Conservation (phyloP, 1,284 basidiomycete genomes). For the Rhodotorula sp. region DNA sequence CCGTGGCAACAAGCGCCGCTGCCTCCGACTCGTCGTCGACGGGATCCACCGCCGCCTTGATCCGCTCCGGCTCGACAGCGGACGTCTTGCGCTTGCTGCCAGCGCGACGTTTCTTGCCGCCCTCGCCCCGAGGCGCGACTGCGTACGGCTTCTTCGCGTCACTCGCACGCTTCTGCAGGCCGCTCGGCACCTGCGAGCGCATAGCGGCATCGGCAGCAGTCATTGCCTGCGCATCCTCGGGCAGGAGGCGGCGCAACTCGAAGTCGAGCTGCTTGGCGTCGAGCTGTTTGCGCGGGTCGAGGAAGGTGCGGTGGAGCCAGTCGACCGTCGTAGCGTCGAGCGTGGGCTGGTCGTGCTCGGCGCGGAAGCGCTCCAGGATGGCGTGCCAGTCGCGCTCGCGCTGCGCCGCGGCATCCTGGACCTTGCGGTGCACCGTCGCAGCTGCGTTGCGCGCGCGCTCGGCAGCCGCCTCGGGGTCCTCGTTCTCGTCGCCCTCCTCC, state of each 20-base stretch:
- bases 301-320: conserved; percentile 30
- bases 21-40: not conserved
- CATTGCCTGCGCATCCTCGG: not conserved
- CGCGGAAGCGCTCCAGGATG: conserved; percentile 60
- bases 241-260: conserved; percentile 32
- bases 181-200: conserved; percentile 4
- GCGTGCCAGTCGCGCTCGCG: conserved; percentile 65
- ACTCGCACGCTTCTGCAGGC: not conserved
- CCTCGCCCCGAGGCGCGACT: not conserved
- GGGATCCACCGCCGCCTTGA: not conserved
- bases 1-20: not conserved
- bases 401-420: conserved; percentile 38
- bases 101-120: no score
- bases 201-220: not conserved
- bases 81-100: no score
- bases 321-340: conserved; percentile 20
- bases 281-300: conserved; percentile 21
- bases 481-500: conserved; percentile 2
- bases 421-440: conserved; percentile 51
- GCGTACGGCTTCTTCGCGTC: conserved; percentile 20
- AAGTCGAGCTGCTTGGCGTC: conserved; percentile 29
- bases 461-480: not conserved
- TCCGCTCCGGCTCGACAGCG: no score
- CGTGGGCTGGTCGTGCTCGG: conserved; percentile 47
- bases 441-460: conserved; percentile 4